Conservation (phyloP, 1,284 basidiomycete genomes). For the Tylopilus orsonianus region DNA sequence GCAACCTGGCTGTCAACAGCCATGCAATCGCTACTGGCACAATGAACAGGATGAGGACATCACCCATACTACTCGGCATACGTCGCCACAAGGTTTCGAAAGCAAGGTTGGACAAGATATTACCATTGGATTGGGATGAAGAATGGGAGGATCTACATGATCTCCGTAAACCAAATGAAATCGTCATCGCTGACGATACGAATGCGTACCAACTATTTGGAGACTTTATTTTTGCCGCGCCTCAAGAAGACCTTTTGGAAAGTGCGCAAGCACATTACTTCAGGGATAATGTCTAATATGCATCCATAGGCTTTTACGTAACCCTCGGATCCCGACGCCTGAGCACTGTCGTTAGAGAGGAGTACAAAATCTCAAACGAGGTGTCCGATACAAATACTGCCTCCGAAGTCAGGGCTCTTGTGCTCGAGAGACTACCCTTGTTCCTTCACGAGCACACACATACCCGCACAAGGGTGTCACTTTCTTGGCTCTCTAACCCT, state of each 20-base stretch:
- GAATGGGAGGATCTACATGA: conserved; percentile 70
- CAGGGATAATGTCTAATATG: not conserved
- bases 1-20: conserved; percentile 81
- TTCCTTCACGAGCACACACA: conserved; percentile 91
- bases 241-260: conserved; percentile 88
- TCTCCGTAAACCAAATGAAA: conserved; percentile 58
- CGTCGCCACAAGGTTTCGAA: conserved; percentile 41
- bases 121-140: conserved; percentile 49
- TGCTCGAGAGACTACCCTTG: conserved; percentile 87
- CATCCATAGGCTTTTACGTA: conserved; percentile 58
- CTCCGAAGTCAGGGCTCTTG: conserved; percentile 54
- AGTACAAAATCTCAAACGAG: conserved; percentile 64
- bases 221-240: conserved; percentile 76
- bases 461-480: conserved; percentile 64
- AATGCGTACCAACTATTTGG: conserved; percentile 78
- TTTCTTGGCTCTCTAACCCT: conserved; percentile 71
- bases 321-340: conserved; percentile 70
- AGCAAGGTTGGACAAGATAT: conserved; percentile 39
- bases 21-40: conserved; percentile 59
- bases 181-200: conserved; percentile 81
- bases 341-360: conserved; percentile 72
- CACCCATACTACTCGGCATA: conserved; percentile 74
- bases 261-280: conserved; percentile 37
- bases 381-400: conserved; percentile 49
- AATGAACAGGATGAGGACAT: conserved; percentile 62